phyloP scores from a whole-genome alignment of 768 basidiomycete genomes.

The Leccinum arenicola region DNA sequence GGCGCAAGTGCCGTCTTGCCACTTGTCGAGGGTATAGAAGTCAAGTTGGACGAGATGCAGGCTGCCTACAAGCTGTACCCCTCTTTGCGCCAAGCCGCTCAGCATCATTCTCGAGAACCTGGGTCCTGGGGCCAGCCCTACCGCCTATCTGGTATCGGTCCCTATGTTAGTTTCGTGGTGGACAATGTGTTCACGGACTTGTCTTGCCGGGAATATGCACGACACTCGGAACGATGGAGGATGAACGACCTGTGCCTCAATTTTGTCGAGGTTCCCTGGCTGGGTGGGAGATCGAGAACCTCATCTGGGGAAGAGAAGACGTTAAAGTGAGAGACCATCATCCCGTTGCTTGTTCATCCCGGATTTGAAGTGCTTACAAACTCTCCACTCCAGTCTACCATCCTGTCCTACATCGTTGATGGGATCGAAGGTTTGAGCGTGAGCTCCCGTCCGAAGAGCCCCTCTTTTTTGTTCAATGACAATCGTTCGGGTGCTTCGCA shows the following conservation, averaged over 20 bases:
- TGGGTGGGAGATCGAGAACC: constrained; percentile 73
- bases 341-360: constrained; percentile 68
- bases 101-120: constrained; percentile 71
- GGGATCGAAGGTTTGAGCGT: too few species aligned
- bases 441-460: too few species aligned
- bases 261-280: constrained; percentile 85
- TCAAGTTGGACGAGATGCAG: constrained; percentile 88
- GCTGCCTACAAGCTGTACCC: constrained; percentile 76
- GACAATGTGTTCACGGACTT: constrained; percentile 87
- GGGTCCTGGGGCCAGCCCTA: constrained; percentile 65
- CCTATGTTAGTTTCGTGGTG: constrained; percentile 83
- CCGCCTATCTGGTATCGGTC: constrained; percentile 61
- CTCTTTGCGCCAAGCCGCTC: constrained; percentile 51
- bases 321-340: constrained; percentile 49
- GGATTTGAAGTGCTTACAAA: constrained; percentile 76
- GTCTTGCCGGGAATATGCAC: constrained; percentile 68
- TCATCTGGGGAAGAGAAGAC: constrained; percentile 60
- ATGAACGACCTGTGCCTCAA: constrained; percentile 82
- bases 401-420: too few species aligned
- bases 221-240: constrained; percentile 78
- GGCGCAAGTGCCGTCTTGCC: constrained; percentile 38
- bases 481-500: constrained; percentile 72
- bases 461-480: constrained; percentile 62
- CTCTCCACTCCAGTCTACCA: too few species aligned
- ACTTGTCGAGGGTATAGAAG: constrained; percentile 73